A percentile compares a stretch with the other conserved stretches of the same genome.
Conservation (phyloP, 345 rosid genomes). For the Linum lewisii region DNA sequence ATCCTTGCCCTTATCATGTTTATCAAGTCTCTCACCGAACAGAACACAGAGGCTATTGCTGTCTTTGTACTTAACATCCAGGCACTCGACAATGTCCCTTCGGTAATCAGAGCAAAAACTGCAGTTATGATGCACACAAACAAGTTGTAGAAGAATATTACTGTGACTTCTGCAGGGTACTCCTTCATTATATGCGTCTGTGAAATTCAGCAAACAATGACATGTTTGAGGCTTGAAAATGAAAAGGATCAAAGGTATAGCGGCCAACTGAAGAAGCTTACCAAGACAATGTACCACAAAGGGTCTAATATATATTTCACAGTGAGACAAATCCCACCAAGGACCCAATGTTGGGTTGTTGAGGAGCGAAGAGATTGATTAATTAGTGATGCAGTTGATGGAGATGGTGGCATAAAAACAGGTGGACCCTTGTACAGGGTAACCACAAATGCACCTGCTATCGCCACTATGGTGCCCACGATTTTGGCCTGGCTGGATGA, state of each 20-base stretch:
- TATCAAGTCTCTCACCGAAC: conserved; percentile 51
- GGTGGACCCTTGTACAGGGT: conserved; percentile 70
- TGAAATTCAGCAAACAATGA: conserved; percentile 2
- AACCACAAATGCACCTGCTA: conserved; percentile 66
- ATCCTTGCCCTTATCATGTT: neutral
- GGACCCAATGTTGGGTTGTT: conserved; percentile 44
- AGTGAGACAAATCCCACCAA: conserved; percentile 62
- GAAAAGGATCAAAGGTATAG: neutral
- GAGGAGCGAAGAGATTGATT: conserved; percentile 31
- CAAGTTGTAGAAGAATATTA: conserved; percentile 69
- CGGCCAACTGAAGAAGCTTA: conserved; percentile 7
- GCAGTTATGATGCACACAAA: conserved; percentile 54
- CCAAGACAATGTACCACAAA: conserved; percentile 90
- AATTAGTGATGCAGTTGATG: conserved; percentile 15
- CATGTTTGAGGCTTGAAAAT: neutral
- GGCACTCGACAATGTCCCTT: conserved; percentile 37
- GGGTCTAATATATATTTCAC: conserved; percentile 62
- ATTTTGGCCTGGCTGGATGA: conserved; percentile 69
- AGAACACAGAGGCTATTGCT: conserved; percentile 57
- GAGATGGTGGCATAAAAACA: conserved; percentile 27
- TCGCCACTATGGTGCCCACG: conserved; percentile 64
- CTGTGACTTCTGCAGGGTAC: conserved; percentile 76
- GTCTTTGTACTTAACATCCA: conserved; percentile 52
- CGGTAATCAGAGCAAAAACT: conserved; percentile 37
- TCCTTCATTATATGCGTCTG: conserved; percentile 81